Percentiles rank a stretch among this genome's conserved stretches.
Evolutionary conservation across 179 eudicot species (phyloP).

Genomic region (Amaranthus tricolor): DNA sequence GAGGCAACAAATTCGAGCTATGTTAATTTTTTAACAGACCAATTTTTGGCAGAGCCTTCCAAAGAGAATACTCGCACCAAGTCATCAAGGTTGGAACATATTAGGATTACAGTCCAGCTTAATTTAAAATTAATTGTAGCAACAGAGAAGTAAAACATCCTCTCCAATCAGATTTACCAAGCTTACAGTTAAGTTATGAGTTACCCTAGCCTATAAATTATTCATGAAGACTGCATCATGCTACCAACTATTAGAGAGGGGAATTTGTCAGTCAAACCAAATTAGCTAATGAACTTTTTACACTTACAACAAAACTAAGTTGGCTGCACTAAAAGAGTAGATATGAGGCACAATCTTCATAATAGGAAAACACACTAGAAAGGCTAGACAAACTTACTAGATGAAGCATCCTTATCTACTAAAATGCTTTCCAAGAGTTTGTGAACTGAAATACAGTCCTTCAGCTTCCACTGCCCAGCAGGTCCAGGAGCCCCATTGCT

Average conservation of each 20-base stretch:
- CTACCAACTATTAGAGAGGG: neutral
- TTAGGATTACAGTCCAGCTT: neutral
- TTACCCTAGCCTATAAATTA: neutral
- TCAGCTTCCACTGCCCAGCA: conserved; percentile 63
- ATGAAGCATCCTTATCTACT: conserved; percentile 65
- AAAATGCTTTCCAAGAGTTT: conserved; percentile 54
- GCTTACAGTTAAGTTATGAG: neutral
- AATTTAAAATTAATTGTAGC: neutral
- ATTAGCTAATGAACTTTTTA: neutral
- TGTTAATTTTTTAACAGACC: neutral
- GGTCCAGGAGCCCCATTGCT: conserved; percentile 65
- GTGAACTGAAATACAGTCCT: conserved; percentile 76
- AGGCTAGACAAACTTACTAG: conserved; percentile 46
- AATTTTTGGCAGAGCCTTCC: neutral
- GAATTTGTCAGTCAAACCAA: neutral
- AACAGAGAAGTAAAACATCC: neutral
- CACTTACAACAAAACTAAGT: neutral
- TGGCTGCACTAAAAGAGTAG: neutral
- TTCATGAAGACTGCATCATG: neutral
- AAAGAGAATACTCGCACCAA: neutral
- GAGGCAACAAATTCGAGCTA: neutral
- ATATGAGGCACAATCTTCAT: neutral
- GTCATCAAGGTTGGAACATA: neutral
- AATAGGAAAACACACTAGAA: neutral
- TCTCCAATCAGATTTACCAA: neutral